Conservation (phyloP, 768 basidiomycete species). For the Pulveroboletus sp. region DNA sequence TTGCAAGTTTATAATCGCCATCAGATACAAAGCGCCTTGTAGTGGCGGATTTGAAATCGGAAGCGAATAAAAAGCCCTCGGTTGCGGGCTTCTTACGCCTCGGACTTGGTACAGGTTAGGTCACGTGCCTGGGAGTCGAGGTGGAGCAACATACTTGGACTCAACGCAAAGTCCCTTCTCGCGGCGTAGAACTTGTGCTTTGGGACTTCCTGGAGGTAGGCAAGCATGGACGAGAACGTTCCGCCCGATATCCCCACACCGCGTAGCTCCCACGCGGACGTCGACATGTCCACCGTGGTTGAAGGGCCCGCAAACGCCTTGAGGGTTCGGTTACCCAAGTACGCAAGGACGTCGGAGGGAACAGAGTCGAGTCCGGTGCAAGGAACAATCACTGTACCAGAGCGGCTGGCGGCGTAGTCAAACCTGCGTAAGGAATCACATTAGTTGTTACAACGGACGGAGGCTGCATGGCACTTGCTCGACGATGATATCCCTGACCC, state of each 20-base stretch:
- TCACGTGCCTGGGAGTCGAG: not conserved
- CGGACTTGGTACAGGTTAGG: constrained; percentile 25
- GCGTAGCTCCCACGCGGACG: constrained; percentile 44
- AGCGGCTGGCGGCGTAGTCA: constrained; percentile 69
- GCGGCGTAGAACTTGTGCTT: constrained; percentile 28
- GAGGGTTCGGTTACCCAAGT: constrained; percentile 68
- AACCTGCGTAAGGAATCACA: constrained; percentile 42
- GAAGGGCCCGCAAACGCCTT: constrained; percentile 41
- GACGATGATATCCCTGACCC: constrained; percentile 60
- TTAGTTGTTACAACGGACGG: constrained; percentile 3
- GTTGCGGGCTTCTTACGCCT: constrained; percentile 28
- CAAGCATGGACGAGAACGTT: constrained; percentile 36
- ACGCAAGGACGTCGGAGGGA: constrained; percentile 69
- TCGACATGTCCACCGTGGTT: constrained; percentile 50
- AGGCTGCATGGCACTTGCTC: constrained; percentile 39
- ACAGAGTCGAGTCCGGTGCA: constrained; percentile 77
- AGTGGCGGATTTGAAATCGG: constrained; percentile 30
- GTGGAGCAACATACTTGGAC: constrained; percentile 36
- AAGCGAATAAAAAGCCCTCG: constrained; percentile 36
- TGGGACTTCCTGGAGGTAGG: constrained; percentile 32
- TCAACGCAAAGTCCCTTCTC: constrained; percentile 37
- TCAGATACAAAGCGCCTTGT: constrained; percentile 42
- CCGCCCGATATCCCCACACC: constrained; percentile 34
- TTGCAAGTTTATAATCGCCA: constrained; percentile 43
- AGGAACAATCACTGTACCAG: constrained; percentile 74